Percentiles rank a stretch among this genome's conserved stretches.
Evolutionary conservation across 768 basidiomycete species (phyloP).

Genomic region (Lentinula sp.): DNA sequence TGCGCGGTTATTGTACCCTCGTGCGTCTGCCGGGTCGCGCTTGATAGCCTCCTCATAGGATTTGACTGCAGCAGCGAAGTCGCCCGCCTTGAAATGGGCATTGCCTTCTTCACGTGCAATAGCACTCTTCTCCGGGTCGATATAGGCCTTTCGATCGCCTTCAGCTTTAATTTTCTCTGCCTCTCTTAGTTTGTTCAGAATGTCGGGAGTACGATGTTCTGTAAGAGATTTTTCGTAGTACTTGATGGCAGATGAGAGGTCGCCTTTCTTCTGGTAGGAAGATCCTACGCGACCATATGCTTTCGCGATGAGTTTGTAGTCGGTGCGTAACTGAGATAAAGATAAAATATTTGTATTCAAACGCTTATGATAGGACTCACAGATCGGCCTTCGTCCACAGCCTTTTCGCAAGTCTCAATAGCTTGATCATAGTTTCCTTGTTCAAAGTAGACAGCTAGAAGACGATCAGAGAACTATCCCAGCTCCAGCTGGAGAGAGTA

Average conservation of each 20-base stretch:
- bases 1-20: constrained; percentile 98
- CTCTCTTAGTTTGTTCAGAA: constrained; percentile 85
- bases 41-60: constrained; percentile 95
- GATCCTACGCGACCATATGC: constrained; percentile 87
- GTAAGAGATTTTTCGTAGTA: constrained; percentile 91
- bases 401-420: constrained; percentile 90
- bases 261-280: constrained; percentile 76
- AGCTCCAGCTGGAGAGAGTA: constrained; percentile 2
- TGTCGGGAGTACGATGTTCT: constrained; percentile 93
- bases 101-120: constrained; percentile 91
- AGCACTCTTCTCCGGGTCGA: constrained; percentile 80
- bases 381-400: constrained; percentile 90
- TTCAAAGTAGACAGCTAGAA: constrained; percentile 85
- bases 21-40: constrained; percentile 83
- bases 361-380: constrained; percentile 28
- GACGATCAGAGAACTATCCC: neutral
- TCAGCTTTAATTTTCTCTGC: constrained; percentile 76
- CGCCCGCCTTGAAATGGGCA: constrained; percentile 81
- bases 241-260: constrained; percentile 75
- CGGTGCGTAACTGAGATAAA: constrained; percentile 62
- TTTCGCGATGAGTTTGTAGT: constrained; percentile 95
- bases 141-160: constrained; percentile 73
- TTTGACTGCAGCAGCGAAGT: constrained; percentile 90
- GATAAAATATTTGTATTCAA: neutral
- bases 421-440: constrained; percentile 86